A percentile compares a stretch with the other conserved stretches of the same genome.
phyloP scores from a whole-genome alignment of 1,139 yeast species.

The Yamadazyma dendronema region DNA sequence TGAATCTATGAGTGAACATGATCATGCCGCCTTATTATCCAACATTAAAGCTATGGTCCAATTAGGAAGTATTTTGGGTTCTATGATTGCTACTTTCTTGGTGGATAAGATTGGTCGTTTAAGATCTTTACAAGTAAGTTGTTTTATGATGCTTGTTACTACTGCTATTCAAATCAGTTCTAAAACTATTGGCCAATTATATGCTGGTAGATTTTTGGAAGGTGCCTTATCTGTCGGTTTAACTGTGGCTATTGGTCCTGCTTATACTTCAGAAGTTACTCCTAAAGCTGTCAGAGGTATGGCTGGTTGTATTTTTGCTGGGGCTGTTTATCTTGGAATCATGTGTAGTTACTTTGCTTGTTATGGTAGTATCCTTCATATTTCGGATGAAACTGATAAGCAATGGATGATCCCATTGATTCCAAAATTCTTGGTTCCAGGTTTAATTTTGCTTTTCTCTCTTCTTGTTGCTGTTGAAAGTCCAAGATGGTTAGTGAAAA shows the following conservation, averaged over 20 bases:
- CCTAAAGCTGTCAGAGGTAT: slow-evolving; percentile 54
- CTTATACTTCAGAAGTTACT: slow-evolving; percentile 52
- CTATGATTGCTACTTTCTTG: slow-evolving; percentile 47
- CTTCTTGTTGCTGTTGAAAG: slow-evolving; percentile 39
- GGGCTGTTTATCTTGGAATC: slow-evolving; percentile 55
- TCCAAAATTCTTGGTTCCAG: slow-evolving; percentile 42
- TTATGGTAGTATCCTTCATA: slow-evolving; percentile 39
- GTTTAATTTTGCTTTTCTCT: slow-evolving; percentile 37
- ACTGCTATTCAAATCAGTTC: slow-evolving; percentile 50
- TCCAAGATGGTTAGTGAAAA: slow-evolving; percentile 48
- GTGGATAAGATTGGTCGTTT: slow-evolving; percentile 58
- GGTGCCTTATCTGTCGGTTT: slow-evolving; percentile 54
- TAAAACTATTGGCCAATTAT: slow-evolving; percentile 44
- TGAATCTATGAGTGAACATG: slow-evolving; percentile 28
- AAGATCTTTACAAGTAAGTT: slow-evolving; percentile 47
- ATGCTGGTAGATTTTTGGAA: slow-evolving; percentile 54
- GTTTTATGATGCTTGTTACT: slow-evolving; percentile 45
- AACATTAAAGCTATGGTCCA: slow-evolving; percentile 64
- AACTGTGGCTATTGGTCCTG: slow-evolving; percentile 57
- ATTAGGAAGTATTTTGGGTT: slow-evolving; percentile 59
- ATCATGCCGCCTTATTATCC: slow-evolving; percentile 49
- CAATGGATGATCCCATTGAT: slow-evolving; percentile 42
- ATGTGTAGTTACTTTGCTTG: slow-evolving; percentile 52
- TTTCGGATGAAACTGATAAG: slow-evolving; percentile 23
- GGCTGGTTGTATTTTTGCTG: slow-evolving; percentile 50